Percentiles rank a stretch among this genome's conserved stretches.
These are phyloP conservation scores for Podospora appendiculata DNA, from an alignment of 495 filamentous ascomycete genomes.

Conservation along the genomic window DNA sequence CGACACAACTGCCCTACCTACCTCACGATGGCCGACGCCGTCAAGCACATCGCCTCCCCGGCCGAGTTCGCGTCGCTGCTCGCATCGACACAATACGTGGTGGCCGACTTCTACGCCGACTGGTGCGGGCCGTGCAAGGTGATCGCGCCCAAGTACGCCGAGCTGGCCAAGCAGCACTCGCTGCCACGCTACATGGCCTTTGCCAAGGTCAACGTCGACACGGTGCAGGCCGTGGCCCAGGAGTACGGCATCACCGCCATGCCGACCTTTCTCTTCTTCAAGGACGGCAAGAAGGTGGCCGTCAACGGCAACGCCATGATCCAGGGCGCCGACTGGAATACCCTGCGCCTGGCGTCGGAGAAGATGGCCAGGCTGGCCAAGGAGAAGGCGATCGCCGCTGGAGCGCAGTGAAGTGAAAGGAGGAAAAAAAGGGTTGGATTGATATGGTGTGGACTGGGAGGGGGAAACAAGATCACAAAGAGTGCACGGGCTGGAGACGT, in stretches of 20 bases:
- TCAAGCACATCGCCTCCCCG: slow-evolving; percentile 29
- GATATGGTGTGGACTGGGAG: too few relatives aligned
- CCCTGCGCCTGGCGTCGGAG: slow-evolving; percentile 12
- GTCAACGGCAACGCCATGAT: slow-evolving; percentile 47
- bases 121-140: slow-evolving; percentile 65
- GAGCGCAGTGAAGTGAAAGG: background rate
- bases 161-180: slow-evolving; percentile 41
- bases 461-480: too few relatives aligned
- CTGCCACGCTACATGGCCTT: slow-evolving; percentile 45
- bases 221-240: slow-evolving; percentile 38
- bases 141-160: slow-evolving; percentile 52
- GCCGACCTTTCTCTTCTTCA: slow-evolving; percentile 88
- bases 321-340: slow-evolving; percentile 17
- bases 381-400: slow-evolving; percentile 19
- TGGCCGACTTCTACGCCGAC: slow-evolving; percentile 51
- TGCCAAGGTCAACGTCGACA: slow-evolving; percentile 54
- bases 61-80: slow-evolving; percentile 32
- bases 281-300: slow-evolving; percentile 61
- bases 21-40: slow-evolving; percentile 13
- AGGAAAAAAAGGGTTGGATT: too few relatives aligned
- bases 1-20: too few relatives aligned
- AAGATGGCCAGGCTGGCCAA: slow-evolving; percentile 23
- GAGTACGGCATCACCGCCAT: slow-evolving; percentile 50
- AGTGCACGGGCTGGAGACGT: too few relatives aligned
- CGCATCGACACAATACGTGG: slow-evolving; percentile 33